Percentiles rank a stretch among this genome's conserved stretches.
These are phyloP conservation scores for Salix koriyanagi DNA, from an alignment of 345 rosid genomes.

Conservation along the genomic window DNA sequence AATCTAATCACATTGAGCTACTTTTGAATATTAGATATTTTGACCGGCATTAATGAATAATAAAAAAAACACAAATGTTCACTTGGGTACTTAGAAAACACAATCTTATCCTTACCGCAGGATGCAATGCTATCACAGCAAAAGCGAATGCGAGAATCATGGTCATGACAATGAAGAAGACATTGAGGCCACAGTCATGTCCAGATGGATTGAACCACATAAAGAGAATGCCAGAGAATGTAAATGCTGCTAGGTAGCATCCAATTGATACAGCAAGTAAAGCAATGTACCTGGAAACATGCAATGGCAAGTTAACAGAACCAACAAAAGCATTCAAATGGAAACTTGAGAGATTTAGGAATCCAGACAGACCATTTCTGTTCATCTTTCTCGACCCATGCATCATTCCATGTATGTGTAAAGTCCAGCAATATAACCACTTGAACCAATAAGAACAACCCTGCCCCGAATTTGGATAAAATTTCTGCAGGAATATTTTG, in stretches of 20 bases:
- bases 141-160: conserved; percentile 77
- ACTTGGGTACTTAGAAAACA: neutral
- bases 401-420: conserved; percentile 90
- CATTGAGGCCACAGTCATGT: conserved; percentile 80
- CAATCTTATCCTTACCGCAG: conserved; percentile 50
- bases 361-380: conserved; percentile 64
- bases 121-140: conserved; percentile 74
- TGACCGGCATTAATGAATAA: too few relatives aligned
- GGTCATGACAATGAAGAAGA: conserved; percentile 87
- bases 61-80: too few relatives aligned
- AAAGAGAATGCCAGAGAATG: conserved; percentile 75
- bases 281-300: conserved; percentile 65
- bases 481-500: conserved; percentile 47
- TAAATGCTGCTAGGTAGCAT: conserved; percentile 78
- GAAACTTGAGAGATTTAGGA: conserved; percentile 3
- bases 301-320: conserved; percentile 25
- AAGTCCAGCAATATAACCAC: conserved; percentile 79
- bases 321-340: neutral
- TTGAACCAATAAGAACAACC: conserved; percentile 90
- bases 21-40: too few relatives aligned
- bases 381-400: conserved; percentile 98
- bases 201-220: conserved; percentile 99
- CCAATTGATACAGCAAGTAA: conserved; percentile 68
- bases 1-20: too few relatives aligned
- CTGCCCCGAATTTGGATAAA: conserved; percentile 90